phyloP scores from a whole-genome alignment of 345 rosid genomes.

The Camelina sativa region DNA sequence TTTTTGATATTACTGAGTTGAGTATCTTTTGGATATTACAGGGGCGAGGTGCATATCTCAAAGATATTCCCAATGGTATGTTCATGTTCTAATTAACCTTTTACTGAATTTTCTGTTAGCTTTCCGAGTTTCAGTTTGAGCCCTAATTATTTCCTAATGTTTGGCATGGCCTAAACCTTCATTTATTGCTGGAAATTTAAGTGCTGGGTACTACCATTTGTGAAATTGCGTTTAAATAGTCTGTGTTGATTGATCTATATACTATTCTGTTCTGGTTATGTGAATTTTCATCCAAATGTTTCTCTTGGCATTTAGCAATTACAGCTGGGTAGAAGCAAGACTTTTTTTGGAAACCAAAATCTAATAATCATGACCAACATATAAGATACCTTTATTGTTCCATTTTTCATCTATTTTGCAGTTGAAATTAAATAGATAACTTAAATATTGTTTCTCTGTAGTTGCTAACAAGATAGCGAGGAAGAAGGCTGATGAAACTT shows the following conservation, averaged over 20 bases:
- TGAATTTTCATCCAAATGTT: slow-evolving; percentile 8
- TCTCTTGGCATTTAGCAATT: slow-evolving; percentile 8
- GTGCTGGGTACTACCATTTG: slow-evolving; percentile 9
- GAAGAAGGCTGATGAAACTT: slow-evolving; percentile 77
- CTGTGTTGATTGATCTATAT: neutral
- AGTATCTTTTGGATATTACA: slow-evolving; percentile 49
- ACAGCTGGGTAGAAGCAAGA: slow-evolving; percentile 14
- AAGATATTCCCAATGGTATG: slow-evolving; percentile 95
- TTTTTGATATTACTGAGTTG: slow-evolving; percentile 39
- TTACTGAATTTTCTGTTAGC: neutral
- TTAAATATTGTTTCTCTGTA: slow-evolving; percentile 40
- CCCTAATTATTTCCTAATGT: neutral
- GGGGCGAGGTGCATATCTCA: slow-evolving; percentile 86
- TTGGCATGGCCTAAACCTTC: no score
- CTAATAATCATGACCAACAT: neutral
- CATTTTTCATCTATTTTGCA: slow-evolving; percentile 16
- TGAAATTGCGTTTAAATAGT: neutral
- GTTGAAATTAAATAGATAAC: slow-evolving; percentile 17
- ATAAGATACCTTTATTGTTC: neutral
- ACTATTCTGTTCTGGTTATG: neutral
- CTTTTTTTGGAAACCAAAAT: slow-evolving; percentile 6
- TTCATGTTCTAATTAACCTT: neutral
- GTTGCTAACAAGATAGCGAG: slow-evolving; percentile 85
- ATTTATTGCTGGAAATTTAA: neutral
- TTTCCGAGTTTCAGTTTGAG: neutral